Evolutionary conservation across 306 rosid genomes (phyloP).

Genomic region (Vigna hirtella): DNA sequence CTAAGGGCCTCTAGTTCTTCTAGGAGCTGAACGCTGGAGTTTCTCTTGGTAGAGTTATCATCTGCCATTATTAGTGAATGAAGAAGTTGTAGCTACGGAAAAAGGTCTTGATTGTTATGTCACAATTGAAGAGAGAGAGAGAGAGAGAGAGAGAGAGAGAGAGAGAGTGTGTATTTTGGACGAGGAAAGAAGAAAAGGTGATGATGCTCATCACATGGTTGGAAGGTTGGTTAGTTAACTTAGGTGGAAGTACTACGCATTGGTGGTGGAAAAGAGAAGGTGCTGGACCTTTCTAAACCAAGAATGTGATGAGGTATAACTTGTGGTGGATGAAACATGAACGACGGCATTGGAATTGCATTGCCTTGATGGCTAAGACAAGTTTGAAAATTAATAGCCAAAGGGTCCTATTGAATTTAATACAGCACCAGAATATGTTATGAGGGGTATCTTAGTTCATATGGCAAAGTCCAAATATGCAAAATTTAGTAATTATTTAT

Average conservation of each 20-base stretch:
- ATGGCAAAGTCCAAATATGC: neutral
- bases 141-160: neutral
- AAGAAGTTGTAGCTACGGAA: constrained; percentile 23
- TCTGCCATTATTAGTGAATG: constrained; percentile 59
- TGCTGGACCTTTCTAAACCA: constrained; percentile 67
- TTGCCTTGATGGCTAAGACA: constrained; percentile 44
- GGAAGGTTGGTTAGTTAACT: constrained; percentile 36
- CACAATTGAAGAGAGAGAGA: constrained; percentile 1
- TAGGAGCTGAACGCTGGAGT: constrained; percentile 68
- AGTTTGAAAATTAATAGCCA: constrained; percentile 31
- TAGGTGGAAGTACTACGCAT: constrained; percentile 50
- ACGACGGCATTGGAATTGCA: constrained; percentile 35
- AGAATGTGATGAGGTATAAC: constrained; percentile 36
- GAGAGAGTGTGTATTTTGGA: neutral
- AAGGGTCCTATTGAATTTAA: constrained; percentile 50
- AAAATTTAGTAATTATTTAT: neutral
- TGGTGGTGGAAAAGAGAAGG: constrained; percentile 30
- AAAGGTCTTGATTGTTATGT: constrained; percentile 6
- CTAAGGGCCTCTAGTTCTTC: constrained; percentile 85
- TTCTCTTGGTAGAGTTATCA: constrained; percentile 52
- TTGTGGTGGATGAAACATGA: constrained; percentile 56
- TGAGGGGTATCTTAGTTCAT: neutral
- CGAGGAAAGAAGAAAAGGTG: constrained; percentile 23
- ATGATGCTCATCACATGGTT: constrained; percentile 28
- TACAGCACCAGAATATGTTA: neutral